Conservation (phyloP, 164 flowering plant genomes). For the Protea cynaroides region DNA sequence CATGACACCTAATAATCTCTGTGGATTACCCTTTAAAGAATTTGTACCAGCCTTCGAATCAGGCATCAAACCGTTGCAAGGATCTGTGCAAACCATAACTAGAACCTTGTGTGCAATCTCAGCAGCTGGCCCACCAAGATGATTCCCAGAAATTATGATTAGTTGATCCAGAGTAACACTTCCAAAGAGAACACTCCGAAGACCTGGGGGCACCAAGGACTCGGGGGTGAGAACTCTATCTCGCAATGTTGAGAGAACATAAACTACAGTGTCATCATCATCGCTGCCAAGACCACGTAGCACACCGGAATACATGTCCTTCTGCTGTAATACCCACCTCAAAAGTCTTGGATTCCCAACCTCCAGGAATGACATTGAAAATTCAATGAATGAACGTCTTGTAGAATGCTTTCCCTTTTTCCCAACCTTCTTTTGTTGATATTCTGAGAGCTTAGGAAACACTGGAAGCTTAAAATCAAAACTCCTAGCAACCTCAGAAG, state of each 20-base stretch:
- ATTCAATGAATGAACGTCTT: slow-evolving; percentile 62
- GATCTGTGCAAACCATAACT: slow-evolving; percentile 75
- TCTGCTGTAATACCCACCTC: slow-evolving; percentile 78
- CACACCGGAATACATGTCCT: slow-evolving; percentile 74
- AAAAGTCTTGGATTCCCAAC: slow-evolving; percentile 76
- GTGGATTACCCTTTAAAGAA: slow-evolving; percentile 66
- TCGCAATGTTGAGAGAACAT: slow-evolving; percentile 65
- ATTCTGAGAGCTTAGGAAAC: slow-evolving; percentile 52
- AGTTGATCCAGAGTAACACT: slow-evolving; percentile 78
- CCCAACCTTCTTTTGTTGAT: slow-evolving; percentile 27
- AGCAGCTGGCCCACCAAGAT: slow-evolving; percentile 36
- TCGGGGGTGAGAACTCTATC: slow-evolving; percentile 63
- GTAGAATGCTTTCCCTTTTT: slow-evolving; percentile 37
- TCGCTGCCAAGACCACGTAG: slow-evolving; percentile 76
- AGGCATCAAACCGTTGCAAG: slow-evolving; percentile 89
- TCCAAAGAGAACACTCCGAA: slow-evolving; percentile 91
- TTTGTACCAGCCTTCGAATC: slow-evolving; percentile 37
- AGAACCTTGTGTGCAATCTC: slow-evolving; percentile 60
- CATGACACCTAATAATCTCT: slow-evolving; percentile 71
- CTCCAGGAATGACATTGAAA: slow-evolving; percentile 91
- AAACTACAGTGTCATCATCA: slow-evolving; percentile 58
- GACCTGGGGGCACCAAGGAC: slow-evolving; percentile 71
- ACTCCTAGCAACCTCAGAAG: slow-evolving; percentile 62
- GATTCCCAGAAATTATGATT: slow-evolving; percentile 50
- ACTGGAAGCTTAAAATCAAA: slow-evolving; percentile 65